Base-by-base conservation (phyloP, 179 eudicot species). In the Sideroxylon spinosum region DNA sequence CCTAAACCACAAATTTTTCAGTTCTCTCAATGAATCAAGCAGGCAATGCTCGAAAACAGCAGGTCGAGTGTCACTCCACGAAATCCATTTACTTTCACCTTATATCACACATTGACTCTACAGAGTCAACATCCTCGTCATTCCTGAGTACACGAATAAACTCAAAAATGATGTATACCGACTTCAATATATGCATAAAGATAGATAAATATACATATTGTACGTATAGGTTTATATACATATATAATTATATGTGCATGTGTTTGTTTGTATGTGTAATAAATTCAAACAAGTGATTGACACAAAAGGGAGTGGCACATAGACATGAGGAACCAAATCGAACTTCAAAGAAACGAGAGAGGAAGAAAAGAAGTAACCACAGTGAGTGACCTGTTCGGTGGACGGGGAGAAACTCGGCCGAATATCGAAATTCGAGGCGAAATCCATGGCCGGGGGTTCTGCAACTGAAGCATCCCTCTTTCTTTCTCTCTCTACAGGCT, bases 381-480 rank as follows among this genome's bases (percentile, higher is more conserved):
- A 62, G 44, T 16, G 71, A 63, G 49, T 65, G 56, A 86, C 92
- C 89, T 87, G 44, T 52, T 79, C 7, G 73, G 63, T 71, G 68
- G 75, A 32, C 68, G 5, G 44, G 44, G 64, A 73, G 70, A 68
- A 46, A 74, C 62, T 23, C 16, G 70, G 55, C 76, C 16, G 50
- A 73, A 57, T 44, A 60, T 56, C n/a, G 75, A 76, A 66, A 68
- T 25, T 78, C 25, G 59, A 44, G 86, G 80, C 17, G 69, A 70
- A 68, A 69, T 66, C 85, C 89, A 86, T 87, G 86, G 82, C 14
- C 75, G 82, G 17, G 72, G 76, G 79, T 74, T 78, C 37, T 84
- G 86, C 73, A 83, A 80, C 79, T 71, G 78, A 75, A 86, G 85
- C 87, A 84, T 85, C 78, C 68, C 69, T 60, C 12, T 74, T 61